These are phyloP conservation scores for Diddensiella transvaalensis DNA, from an alignment of 805 yeast species.

Conservation along the genomic window DNA sequence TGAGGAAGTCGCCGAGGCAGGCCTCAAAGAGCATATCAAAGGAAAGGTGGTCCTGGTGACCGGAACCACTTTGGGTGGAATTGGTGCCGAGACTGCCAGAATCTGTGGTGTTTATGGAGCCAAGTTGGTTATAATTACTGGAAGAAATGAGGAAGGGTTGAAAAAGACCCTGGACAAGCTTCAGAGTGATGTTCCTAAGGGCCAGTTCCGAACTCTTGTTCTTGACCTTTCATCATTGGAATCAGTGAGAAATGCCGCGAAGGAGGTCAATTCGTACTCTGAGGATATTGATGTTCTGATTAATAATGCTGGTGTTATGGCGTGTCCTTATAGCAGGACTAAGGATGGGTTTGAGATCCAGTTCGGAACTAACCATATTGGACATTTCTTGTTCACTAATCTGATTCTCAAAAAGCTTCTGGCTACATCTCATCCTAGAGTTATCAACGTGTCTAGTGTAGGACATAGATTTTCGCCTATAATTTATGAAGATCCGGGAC, in stretches of 20 bases:
- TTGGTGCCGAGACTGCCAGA: constrained; percentile 18
- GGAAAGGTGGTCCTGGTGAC: constrained; percentile 17
- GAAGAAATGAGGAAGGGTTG: constrained; percentile 5
- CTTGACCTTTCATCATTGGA: constrained; percentile 17
- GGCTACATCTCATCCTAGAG: background rate
- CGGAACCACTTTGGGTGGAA: constrained; percentile 17
- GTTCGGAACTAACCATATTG: constrained; percentile 70
- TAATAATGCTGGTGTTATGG: constrained; percentile 80
- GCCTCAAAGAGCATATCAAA: constrained; percentile 8
- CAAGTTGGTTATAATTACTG: constrained; percentile 9
- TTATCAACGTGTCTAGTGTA: background rate
- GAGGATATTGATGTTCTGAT: constrained; percentile 54
- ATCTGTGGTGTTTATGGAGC: constrained; percentile 13
- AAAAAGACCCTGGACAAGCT: constrained; percentile 9
- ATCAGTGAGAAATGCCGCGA: constrained; percentile 18
- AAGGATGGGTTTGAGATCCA: constrained; percentile 74
- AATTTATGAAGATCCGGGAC: constrained; percentile 3
- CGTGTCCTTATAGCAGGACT: constrained; percentile 56
- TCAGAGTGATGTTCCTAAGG: constrained; percentile 10
- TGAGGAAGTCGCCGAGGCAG: constrained; percentile 5
- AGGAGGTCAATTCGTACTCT: constrained; percentile 13
- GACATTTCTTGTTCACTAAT: constrained; percentile 69
- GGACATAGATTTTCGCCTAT: constrained; percentile 5
- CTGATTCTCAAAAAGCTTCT: constrained; percentile 5
- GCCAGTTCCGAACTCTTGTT: constrained; percentile 7